Base-by-base conservation (phyloP, 495 filamentous ascomycete genomes). In the Hypoxylon lienhwacheense region DNA sequence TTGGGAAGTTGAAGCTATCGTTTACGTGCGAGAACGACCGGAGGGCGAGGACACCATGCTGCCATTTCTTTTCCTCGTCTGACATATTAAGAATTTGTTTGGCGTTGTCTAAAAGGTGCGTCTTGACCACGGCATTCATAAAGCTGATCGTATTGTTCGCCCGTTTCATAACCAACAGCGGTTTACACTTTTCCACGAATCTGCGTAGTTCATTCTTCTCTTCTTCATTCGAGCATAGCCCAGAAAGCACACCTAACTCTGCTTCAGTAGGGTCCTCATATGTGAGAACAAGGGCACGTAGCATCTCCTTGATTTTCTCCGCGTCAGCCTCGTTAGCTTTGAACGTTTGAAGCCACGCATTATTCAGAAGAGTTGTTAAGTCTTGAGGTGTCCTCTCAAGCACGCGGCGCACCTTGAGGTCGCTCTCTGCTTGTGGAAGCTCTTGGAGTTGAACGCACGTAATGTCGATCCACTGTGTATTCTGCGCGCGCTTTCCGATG, bases 391-490 rank as follows among this genome's bases (percentile, higher is more conserved):
- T 66, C 2, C 24, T 61, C 39, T 71, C 69, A 2, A 71, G 54
- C 32, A 63, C 59, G 12, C 59, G 54, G 12, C 66, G 63, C 17
- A 71, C 57, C 25, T 48, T 53, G 7, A 71, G 45, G 14, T 71
- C 67, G 45, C 48, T 64, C 11, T 63, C 45, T 0, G 63, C 57
- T 11, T 64, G 39, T 5, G 65, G 59, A 24, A 71, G 53, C 21
- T 60, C 63, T 25, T 59, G 48, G 8, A 71, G 63, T 26, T 68
- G 67, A 15, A 71, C 56, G 15, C 60, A 64, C 10, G 66, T 64
- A 17, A 71, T 62, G 21, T 71, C 69, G 24, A 71, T 70, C 69
- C 67, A 71, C 17, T 71, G 63, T 0, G 67, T 69, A 36, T 67
- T 68, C 33, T 66, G 58, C 7, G 67, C 66, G 14, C 66, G 67